Percentiles rank a stretch among this genome's conserved stretches.
Conservation (phyloP, 2,329 filamentous ascomycete genomes). For the Tolypocladium sp. region DNA sequence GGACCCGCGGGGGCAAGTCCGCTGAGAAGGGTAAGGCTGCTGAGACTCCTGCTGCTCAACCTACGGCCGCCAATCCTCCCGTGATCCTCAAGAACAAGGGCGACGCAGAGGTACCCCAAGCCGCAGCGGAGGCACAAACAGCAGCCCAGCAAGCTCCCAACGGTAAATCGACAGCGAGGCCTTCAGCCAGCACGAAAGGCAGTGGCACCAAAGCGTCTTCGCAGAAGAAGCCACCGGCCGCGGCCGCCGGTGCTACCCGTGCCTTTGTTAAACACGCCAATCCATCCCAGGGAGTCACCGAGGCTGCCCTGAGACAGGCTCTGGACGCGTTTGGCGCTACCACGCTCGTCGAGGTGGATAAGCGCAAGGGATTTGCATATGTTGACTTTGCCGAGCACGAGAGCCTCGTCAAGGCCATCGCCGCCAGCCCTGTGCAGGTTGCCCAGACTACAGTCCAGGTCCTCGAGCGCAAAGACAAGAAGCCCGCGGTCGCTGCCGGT, state of each 20-base stretch:
- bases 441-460: conserved; percentile 83
- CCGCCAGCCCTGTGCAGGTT: conserved; percentile 71
- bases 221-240: conserved; percentile 22
- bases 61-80: conserved; percentile 20
- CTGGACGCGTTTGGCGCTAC: conserved; percentile 68
- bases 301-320: conserved; percentile 64
- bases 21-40: conserved; percentile 28
- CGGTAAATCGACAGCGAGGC: conserved; percentile 10
- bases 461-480: conserved; percentile 66
- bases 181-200: conserved; percentile 9
- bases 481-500: conserved; percentile 15
- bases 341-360: conserved; percentile 80
- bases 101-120: conserved; percentile 14
- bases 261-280: conserved; percentile 79
- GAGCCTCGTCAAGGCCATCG: conserved; percentile 67
- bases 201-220: conserved; percentile 14
- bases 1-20: conserved; percentile 26
- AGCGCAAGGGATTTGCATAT: conserved; percentile 90
- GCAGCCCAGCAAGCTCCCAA: conserved; percentile 6
- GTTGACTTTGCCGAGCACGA: conserved; percentile 74
- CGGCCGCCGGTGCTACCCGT: conserved; percentile 43
- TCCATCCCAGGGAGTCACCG: conserved; percentile 84
- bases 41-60: conserved; percentile 18
- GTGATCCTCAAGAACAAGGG: conserved; percentile 33
- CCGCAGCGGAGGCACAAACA: conserved; percentile 7